These are phyloP conservation scores for Boletus edulis DNA, from an alignment of 768 basidiomycete species.

Conservation along the genomic window DNA sequence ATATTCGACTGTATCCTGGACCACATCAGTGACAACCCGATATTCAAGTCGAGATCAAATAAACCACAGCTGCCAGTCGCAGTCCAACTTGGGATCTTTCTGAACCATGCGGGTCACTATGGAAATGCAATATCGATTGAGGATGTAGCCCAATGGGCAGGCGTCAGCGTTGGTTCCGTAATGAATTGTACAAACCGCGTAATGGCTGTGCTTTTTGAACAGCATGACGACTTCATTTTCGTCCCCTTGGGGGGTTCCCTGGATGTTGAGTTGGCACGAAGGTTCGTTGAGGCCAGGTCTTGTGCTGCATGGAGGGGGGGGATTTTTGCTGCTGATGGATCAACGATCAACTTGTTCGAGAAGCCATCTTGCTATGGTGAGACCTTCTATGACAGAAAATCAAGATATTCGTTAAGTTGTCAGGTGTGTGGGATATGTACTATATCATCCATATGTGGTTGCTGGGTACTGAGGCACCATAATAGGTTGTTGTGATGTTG, in stretches of 20 bases:
- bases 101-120: background rate
- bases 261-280: background rate
- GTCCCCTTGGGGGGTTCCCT: background rate
- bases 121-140: background rate
- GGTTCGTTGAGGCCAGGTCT: too few species aligned
- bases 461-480: too few species aligned
- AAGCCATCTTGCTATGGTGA: too few species aligned
- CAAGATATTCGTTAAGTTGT: slow-evolving; percentile 14
- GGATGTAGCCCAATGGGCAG: background rate
- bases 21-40: background rate
- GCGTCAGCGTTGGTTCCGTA: too few species aligned
- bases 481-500: background rate
- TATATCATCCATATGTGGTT: too few species aligned
- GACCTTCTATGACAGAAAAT: too few species aligned
- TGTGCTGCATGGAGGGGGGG: too few species aligned
- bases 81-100: background rate
- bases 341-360: too few species aligned
- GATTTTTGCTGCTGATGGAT: too few species aligned
- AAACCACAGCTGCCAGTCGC: background rate
- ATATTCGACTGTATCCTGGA: background rate
- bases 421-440: slow-evolving; percentile 8
- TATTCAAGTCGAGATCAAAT: background rate
- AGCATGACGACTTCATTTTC: background rate
- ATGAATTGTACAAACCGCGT: too few species aligned
- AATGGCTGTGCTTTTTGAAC: too few species aligned